Base-by-base conservation (phyloP, 169 alveolate genomes). In the Plasmodium malariae region DNA sequence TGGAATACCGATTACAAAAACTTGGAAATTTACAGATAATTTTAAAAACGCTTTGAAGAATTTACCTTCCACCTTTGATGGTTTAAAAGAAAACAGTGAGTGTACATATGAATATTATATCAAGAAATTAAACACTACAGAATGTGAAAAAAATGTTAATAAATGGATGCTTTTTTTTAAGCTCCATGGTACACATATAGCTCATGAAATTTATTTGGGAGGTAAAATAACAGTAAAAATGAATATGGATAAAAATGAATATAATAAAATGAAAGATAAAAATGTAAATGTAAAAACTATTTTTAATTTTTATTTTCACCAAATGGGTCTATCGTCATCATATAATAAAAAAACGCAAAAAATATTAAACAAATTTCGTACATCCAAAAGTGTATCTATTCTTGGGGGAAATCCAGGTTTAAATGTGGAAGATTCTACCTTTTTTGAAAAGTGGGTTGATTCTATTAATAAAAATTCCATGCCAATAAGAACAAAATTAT, bases 151-250 rank as follows among this genome's bases (percentile, higher is more conserved):
- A 17, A 36, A 63, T 32, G 97, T 95, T 32, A 69, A 83, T 36
- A 93, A 94, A 49, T 95, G 97, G 97, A 95, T 95, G 94, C 24
- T 72, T 6, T 93, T 95, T 78, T 93, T 95, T 83, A 63, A 92
- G 65, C 89, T 89, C 68, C 94, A 87, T 88, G 97, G 97, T 49
- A 95, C 97, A 0, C 97, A 95, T 74, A 92, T 93, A 45, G 93
- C 96, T 9, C 93, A 95, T 32, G 93, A 92, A 51, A 76, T 95
- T 3, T 95, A 95, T 36, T 93, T 95, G 28, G 97, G 97, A 17
- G 97, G 97, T 0, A 95, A 95, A 71, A 92, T 95, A 63, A 93
- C 96, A 28, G 59, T 93, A 73, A 96, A 95, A 71, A 89, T 95
- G 24, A 95, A 94, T 80, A 74, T 93, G 63, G 74, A 93, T 40